Evolutionary conservation across 2,329 filamentous ascomycete genomes (phyloP).

Genomic region (Pseudogymnoascus sp.): DNA sequence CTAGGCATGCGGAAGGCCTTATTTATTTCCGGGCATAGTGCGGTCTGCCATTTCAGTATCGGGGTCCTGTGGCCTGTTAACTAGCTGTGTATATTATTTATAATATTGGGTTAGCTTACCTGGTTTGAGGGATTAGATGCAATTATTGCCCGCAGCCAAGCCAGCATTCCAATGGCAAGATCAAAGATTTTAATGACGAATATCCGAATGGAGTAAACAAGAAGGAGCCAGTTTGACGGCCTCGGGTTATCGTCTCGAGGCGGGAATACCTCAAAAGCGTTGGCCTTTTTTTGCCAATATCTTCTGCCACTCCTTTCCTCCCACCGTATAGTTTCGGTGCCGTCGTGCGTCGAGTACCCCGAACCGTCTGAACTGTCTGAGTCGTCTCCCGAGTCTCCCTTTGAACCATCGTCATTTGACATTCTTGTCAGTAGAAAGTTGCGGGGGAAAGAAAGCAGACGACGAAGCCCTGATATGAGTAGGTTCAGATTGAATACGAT

Average conservation of each 20-base stretch:
- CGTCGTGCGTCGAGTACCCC: background rate
- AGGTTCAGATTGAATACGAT: constrained; percentile 15
- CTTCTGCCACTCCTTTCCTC: too few relatives aligned
- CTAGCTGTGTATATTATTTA: background rate
- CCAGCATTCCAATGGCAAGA: background rate
- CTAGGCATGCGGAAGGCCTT: background rate
- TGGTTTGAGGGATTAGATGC: background rate
- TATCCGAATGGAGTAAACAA: background rate
- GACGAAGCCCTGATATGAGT: background rate
- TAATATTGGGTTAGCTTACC: background rate
- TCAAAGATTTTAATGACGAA: background rate
- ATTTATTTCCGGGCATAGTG: background rate
- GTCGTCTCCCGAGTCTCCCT: too few relatives aligned
- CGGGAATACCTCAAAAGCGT: background rate
- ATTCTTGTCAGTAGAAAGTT: background rate
- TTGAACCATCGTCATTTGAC: background rate
- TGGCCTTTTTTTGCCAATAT: background rate
- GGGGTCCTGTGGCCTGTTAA: background rate
- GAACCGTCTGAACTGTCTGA: too few relatives aligned
- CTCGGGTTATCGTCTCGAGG: background rate
- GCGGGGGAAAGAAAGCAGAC: background rate
- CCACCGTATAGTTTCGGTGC: background rate
- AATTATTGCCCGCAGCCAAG: background rate
- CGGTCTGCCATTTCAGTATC: background rate
- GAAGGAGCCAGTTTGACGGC: background rate